Evolutionary conservation across 805 yeast species (phyloP), one percentile per base, ranked within the genome.

Genomic region (Starmerella sirachaensis): DNA sequence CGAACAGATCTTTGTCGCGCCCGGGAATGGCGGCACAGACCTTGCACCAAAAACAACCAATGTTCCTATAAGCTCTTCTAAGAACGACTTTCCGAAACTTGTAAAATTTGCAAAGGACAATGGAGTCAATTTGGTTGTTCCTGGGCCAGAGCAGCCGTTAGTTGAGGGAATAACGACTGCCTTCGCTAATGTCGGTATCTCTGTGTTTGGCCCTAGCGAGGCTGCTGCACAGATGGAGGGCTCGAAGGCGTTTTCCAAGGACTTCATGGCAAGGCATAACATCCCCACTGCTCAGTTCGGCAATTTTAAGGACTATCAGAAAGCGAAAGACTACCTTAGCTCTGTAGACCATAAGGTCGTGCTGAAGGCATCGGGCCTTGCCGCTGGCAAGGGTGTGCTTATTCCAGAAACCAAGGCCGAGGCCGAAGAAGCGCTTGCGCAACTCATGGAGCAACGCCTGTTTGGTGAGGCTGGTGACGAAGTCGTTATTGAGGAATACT

Each of bases 61-160:
- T 54, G 74, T 91, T 31, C 68, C 78, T 41, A 74, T 83, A 56
- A 74, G 75, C 25, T 69, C 80, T 6, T 59, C 74, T 18, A 72
- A 75, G 43, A 62, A 61, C n/a, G 78, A 85, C 49, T 91, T 91
- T 52, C 68, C 68, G 1, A 61, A 64, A 22, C 68, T 91, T 44
- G 82, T 75, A 40, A 63, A 74, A 41, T 86, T 86, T 60, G 94
- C 96, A 5, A 56, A 66, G 12, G 71, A 71, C 20, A 64, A 86
- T 38, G 51, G 70, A 5, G 69, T 91, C 37, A 70, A 66, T 35
- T 65, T 91, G 40, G 97, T 84, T 5, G 68, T 91, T 30, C 97
- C 98, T 25, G 99, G 99, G 23, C 99, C 99, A n/a, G 99, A 91
- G 62, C 94, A 85, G 63, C 97, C 98, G 25, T 68, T 93, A 45